These are phyloP conservation scores for Dendrocalamus sinicus DNA, from an alignment of 176 grass and related monocot species.

Conservation along the genomic window DNA sequence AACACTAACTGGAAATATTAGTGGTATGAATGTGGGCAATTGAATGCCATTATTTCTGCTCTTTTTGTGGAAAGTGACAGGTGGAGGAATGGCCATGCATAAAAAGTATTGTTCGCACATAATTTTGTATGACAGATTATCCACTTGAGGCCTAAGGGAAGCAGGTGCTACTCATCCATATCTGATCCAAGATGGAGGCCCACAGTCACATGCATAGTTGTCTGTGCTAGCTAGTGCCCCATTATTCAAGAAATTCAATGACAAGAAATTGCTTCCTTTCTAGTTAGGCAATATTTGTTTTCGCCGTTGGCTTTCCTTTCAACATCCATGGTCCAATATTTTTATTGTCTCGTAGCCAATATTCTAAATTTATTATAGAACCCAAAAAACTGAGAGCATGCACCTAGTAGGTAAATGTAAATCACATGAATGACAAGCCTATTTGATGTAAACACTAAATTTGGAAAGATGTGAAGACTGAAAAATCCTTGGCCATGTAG, in stretches of 20 bases:
- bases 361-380: not conserved
- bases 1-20: not conserved
- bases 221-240: slow-evolving; percentile 26
- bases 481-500: not conserved
- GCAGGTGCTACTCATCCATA: slow-evolving; percentile 11
- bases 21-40: not conserved
- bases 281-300: not conserved
- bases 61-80: slow-evolving; percentile 8
- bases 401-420: not conserved
- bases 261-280: not conserved
- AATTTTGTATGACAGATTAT: not conserved
- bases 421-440: not conserved
- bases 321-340: not conserved
- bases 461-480: not conserved
- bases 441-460: not conserved
- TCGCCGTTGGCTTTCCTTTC: not conserved
- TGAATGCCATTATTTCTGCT: not conserved
- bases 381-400: not conserved
- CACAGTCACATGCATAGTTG: not conserved
- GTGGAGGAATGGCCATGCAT: not conserved
- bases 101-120: not conserved
- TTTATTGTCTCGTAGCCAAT: slow-evolving; percentile 2
- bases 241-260: slow-evolving; percentile 25
- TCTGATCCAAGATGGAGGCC: slow-evolving; percentile 15
- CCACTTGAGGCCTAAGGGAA: not conserved